Base-by-base conservation (phyloP, 1,284 basidiomycete species). In the Inonotus hispidus region DNA sequence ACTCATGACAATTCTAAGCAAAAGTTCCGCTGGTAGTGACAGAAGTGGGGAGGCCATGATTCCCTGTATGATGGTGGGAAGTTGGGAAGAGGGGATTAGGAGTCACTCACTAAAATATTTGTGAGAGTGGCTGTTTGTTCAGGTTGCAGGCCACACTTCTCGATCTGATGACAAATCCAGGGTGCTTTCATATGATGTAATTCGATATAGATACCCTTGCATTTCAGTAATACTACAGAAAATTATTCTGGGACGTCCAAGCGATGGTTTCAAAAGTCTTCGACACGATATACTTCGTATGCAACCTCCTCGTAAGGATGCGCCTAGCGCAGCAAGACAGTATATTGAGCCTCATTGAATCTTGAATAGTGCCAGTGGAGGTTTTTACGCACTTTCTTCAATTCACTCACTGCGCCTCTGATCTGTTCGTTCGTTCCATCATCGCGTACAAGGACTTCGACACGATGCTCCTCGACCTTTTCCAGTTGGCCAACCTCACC, bases 241-340 rank as follows among this genome's bases (percentile, higher is more conserved):
- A 14, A 43, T 6, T 6, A 4, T 16, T 6, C n/a, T 21, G 19
- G 16, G 7, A 43, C 6, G 16, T 43, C 7, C 16, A 10, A 13
- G 11, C 19, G 7, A n/a, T 21, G 7, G 16, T 2, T n/a, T 74
- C 67, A 79, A 58, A 79, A 70, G 59, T 77, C 74, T 68, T 82
- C 78, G 2, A 81, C 67, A 43, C 74, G 78, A 68, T 83, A 80
- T 3, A 85, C 78, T 64, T 83, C 80, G 62, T 81, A 83, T 5
- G 78, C 80, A 56, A 82, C 79, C 68, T 82, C 78, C 69, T 84
- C 81, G 65, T 84, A 83, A 14, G 81, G 81, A 69, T 83, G 82
- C 8, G 78, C 73, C 81, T 83, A n/a, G n/a, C n/a, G 62, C 21
- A n/a, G 29, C 21, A 53, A 49, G 14, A 47, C 47, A 10, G 45